Percentiles rank a stretch among this genome's conserved stretches.
Evolutionary conservation across 2,329 filamentous ascomycete genomes (phyloP).

Genomic region (Rutstroemia sp.): DNA sequence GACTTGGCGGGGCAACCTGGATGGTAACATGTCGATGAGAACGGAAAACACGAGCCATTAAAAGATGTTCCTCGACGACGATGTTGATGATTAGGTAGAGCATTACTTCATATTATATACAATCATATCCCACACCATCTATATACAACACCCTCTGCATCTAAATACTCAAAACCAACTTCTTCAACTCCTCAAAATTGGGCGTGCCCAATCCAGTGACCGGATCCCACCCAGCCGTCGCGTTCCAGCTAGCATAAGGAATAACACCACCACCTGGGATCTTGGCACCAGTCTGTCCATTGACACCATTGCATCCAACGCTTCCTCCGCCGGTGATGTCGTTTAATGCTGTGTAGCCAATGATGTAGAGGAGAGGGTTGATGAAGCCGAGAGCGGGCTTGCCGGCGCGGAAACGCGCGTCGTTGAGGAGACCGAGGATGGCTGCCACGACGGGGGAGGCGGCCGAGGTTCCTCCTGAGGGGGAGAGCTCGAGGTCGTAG

Average conservation of each 20-base stretch:
- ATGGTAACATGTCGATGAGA: too few relatives aligned
- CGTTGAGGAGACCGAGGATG: constrained; percentile 54
- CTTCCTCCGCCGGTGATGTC: constrained; percentile 33
- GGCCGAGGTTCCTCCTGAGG: constrained; percentile 43
- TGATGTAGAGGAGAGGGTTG: constrained; percentile 34
- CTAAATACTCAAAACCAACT: constrained; percentile 5
- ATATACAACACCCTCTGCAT: too few relatives aligned
- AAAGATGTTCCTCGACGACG: too few relatives aligned
- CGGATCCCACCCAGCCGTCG: constrained; percentile 30
- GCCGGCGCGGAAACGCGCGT: constrained; percentile 45
- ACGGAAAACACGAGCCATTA: too few relatives aligned
- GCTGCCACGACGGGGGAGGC: constrained; percentile 48
- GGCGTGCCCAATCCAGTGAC: constrained; percentile 33
- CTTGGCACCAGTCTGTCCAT: constrained; percentile 7
- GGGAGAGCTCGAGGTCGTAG: constrained; percentile 4
- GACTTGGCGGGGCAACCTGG: too few relatives aligned
- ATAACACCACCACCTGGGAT: constrained; percentile 13
- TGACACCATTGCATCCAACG: constrained; percentile 29
- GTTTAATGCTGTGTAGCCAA: constrained; percentile 29
- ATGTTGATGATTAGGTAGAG: too few relatives aligned
- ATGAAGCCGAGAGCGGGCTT: constrained; percentile 35
- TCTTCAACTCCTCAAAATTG: constrained; percentile 17
- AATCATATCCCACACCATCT: too few relatives aligned
- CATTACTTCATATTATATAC: too few relatives aligned
- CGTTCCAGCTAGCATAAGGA: constrained; percentile 21